Conservation (phyloP, 2,329 filamentous ascomycete genomes). For the Cladosporium halotolerans region DNA sequence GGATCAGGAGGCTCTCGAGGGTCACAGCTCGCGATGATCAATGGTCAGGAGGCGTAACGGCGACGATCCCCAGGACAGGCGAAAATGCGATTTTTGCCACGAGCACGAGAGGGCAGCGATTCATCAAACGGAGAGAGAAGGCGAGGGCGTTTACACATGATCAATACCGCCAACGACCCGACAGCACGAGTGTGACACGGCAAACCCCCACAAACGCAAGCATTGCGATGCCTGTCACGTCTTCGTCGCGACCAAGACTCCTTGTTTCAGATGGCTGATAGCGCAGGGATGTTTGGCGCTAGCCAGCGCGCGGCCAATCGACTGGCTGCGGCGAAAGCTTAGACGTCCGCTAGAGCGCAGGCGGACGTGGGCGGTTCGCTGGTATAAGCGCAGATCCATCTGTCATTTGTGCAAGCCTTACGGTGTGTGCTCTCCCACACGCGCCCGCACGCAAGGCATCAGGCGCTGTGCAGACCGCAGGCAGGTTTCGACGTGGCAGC, state of each 20-base stretch:
- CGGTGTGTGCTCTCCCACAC: neutral
- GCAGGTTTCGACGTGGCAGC: neutral
- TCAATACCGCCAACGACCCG: neutral
- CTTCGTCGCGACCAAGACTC: neutral
- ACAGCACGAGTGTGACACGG: neutral
- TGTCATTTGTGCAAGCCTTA: neutral
- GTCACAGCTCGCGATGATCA: conserved; percentile 2
- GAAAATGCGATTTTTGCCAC: neutral
- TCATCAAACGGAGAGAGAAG: neutral
- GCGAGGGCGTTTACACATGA: neutral
- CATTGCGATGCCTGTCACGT: neutral
- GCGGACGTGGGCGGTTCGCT: neutral
- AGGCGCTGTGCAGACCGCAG: neutral
- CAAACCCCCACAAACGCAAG: neutral
- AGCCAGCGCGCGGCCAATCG: no score
- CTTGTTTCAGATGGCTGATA: no score
- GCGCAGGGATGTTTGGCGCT: no score
- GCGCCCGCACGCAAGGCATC: neutral
- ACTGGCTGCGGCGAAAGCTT: no score
- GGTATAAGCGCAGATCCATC: neutral
- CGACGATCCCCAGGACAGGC: neutral
- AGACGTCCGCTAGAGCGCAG: neutral
- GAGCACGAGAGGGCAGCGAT: neutral
- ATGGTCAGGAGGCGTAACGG: conserved; percentile 7
- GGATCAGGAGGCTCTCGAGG: conserved; percentile 1